Conservation (phyloP, 169 alveolate species). For the Eimeria sp. region DNA sequence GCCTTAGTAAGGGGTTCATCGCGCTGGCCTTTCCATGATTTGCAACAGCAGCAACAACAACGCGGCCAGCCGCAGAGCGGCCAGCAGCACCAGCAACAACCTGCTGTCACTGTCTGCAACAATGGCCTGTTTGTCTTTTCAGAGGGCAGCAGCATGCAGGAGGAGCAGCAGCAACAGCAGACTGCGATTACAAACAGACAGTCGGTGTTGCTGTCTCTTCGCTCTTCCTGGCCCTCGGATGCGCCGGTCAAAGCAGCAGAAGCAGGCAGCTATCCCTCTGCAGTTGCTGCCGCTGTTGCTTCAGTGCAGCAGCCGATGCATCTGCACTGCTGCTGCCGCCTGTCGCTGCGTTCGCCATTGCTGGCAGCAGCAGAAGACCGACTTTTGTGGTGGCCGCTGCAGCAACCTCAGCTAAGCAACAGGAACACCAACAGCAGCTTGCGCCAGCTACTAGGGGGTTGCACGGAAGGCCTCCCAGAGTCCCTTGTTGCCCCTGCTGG, state of each 20-base stretch:
- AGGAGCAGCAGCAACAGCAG: constrained; percentile 60
- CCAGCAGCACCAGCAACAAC: constrained; percentile 24
- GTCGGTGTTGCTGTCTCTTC: constrained; percentile 56
- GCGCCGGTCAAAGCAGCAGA: background rate
- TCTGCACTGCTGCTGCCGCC: constrained; percentile 62
- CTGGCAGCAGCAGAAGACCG: constrained; percentile 60
- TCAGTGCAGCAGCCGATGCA: constrained; percentile 47
- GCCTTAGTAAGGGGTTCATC: too few species aligned
- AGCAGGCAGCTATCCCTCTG: constrained; percentile 29
- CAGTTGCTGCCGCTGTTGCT: constrained; percentile 42
- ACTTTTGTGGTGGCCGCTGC: constrained; percentile 53
- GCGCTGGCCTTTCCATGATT: too few species aligned
- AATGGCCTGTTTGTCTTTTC: constrained; percentile 41
- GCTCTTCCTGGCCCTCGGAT: constrained; percentile 49
- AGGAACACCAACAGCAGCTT: constrained; percentile 41
- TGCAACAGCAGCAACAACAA: background rate
- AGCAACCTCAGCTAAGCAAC: constrained; percentile 49
- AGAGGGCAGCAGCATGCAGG: constrained; percentile 49
- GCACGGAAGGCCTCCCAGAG: constrained; percentile 26
- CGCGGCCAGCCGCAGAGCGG: background rate
- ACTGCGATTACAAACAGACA: constrained; percentile 1
- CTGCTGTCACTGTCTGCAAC: constrained; percentile 33
- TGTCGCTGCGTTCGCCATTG: constrained; percentile 58
- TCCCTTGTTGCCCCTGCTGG: background rate
- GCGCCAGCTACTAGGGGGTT: constrained; percentile 47